These are phyloP conservation scores for Ramularia endophylla DNA, from an alignment of 2,329 filamentous ascomycete genomes.

Conservation along the genomic window DNA sequence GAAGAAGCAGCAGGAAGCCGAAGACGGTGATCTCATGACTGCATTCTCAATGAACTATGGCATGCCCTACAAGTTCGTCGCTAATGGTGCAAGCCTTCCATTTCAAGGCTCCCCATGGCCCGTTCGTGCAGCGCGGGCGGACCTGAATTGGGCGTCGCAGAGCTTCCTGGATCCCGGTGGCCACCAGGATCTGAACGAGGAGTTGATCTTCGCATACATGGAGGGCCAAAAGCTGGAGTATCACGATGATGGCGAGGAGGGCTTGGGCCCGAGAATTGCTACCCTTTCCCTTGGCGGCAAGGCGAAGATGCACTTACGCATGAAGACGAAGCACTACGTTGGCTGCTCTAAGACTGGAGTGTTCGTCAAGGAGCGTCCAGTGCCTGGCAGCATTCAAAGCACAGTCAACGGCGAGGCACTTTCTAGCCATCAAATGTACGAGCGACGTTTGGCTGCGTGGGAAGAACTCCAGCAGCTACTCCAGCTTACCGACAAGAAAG, in stretches of 20 bases:
- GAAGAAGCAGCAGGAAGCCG: constrained; percentile 5
- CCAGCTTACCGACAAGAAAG: constrained; percentile 11
- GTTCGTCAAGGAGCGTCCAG: constrained; percentile 29
- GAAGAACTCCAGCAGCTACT: constrained; percentile 23
- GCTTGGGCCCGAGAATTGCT: constrained; percentile 57
- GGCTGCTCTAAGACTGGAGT: constrained; percentile 31
- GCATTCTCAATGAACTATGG: constrained; percentile 40
- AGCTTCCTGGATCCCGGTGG: constrained; percentile 30
- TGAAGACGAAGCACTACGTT: constrained; percentile 47
- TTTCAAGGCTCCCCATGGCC: constrained; percentile 44
- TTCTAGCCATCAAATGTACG: constrained; percentile 24
- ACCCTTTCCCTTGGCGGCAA: constrained; percentile 56
- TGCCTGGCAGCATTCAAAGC: constrained; percentile 17
- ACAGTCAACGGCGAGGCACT: constrained; percentile 4
- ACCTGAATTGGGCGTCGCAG: constrained; percentile 52
- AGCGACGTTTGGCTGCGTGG: constrained; percentile 30
- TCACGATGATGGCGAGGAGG: constrained; percentile 61
- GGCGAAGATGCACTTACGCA: constrained; percentile 53
- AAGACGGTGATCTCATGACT: constrained; percentile 29
- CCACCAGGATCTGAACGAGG: constrained; percentile 54
- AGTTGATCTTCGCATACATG: constrained; percentile 58
- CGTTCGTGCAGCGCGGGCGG: constrained; percentile 47
- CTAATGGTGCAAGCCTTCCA: constrained; percentile 46
- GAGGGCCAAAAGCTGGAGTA: constrained; percentile 56
- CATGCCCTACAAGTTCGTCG: constrained; percentile 61